Conservation (phyloP, 176 grass and related monocot genomes). For the Sorghum bicolor region Sorghum_bicolor_NCBIv3 NC_012879.2:58497001-58497500, state of each 20-base stretch:
- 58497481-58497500: slow-evolving; percentile 47
- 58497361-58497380: slow-evolving; percentile 21
- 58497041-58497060: slow-evolving; percentile 22
- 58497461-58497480: slow-evolving; percentile 33
- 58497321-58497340: slow-evolving; percentile 11
- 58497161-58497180: slow-evolving; percentile 13
- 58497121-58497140: slow-evolving; percentile 24
- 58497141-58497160: slow-evolving; percentile 14
- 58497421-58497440: slow-evolving; percentile 42
- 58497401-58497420: slow-evolving; percentile 37
- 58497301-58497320: neutral
- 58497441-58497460: slow-evolving; percentile 29
- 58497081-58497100: slow-evolving; percentile 2
- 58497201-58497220: neutral
- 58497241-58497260: neutral
- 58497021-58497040: slow-evolving; percentile 23
- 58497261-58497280: neutral
- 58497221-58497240: neutral
- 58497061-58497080: slow-evolving; percentile 10
- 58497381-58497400: slow-evolving; percentile 24
- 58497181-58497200: slow-evolving; percentile 28
- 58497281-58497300: neutral
- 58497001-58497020: neutral
- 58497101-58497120: slow-evolving; percentile 27
- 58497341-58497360: neutral